These are phyloP conservation scores for Ustilago esculenta DNA, from an alignment of 1,284 basidiomycete species.

Conservation along the genomic window DNA sequence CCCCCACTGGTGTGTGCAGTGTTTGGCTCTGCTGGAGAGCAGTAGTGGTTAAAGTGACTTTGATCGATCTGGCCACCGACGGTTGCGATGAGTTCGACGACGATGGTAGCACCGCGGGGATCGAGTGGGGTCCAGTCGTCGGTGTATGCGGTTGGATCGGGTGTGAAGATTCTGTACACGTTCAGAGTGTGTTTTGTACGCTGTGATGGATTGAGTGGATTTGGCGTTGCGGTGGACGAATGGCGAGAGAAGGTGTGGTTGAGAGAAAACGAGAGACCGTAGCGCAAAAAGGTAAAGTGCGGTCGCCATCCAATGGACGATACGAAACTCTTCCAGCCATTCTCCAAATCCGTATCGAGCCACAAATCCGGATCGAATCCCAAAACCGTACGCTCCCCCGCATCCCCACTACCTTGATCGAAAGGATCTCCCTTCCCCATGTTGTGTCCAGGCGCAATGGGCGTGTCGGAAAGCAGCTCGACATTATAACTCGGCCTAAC, in stretches of 20 bases:
- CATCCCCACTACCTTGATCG: background rate
- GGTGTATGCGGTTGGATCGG: conserved; percentile 30
- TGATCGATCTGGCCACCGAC: conserved; percentile 34
- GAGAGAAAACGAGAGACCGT: conserved; percentile 28
- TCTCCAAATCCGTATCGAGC: conserved; percentile 24
- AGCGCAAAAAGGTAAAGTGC: conserved; percentile 22
- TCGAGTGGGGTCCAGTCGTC: conserved; percentile 42
- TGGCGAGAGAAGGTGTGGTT: conserved; percentile 13
- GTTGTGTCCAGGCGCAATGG: background rate
- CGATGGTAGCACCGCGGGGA: conserved; percentile 29
- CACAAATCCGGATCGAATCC: conserved; percentile 14
- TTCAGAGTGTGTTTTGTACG: conserved; percentile 23
- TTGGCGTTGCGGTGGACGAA: conserved; percentile 4
- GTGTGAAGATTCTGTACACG: conserved; percentile 42
- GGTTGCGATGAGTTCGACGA: conserved; percentile 28
- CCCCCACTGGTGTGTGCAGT: conserved; percentile 5
- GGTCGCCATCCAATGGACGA: conserved; percentile 43
- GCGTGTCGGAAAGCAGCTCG: conserved; percentile 20
- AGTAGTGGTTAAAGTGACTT: conserved; percentile 31
- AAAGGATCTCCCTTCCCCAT: background rate
- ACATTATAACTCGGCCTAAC: conserved; percentile 33
- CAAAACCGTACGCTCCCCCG: background rate
- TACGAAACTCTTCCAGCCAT: conserved; percentile 40
- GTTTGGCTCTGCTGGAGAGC: background rate
- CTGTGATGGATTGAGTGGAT: conserved; percentile 20